A percentile compares a stretch with the other conserved stretches of the same genome.
Conservation (phyloP, 805 yeast genomes). For the Yamadazyma phyllophila region DNA sequence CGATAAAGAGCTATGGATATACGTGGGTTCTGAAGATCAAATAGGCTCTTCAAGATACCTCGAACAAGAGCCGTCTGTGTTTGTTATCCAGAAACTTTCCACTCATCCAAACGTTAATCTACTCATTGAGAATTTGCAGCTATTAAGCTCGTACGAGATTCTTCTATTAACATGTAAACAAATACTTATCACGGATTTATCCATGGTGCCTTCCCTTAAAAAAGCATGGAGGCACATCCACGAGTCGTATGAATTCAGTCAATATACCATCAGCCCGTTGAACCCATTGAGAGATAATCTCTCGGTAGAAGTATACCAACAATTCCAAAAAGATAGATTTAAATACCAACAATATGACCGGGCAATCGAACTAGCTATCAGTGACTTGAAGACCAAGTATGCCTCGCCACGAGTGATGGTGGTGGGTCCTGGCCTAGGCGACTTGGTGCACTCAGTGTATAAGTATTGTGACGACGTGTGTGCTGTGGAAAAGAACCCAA, state of each 20-base stretch:
- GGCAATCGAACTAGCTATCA: conserved; percentile 61
- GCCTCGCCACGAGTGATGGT: conserved; percentile 42
- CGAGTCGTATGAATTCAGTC: conserved; percentile 4
- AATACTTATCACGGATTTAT: neutral
- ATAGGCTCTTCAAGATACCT: no score
- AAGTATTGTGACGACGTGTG: conserved; percentile 13
- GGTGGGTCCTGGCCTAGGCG: conserved; percentile 90
- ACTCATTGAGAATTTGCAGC: conserved; percentile 4
- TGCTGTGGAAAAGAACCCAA: conserved; percentile 66
- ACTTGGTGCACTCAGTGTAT: conserved; percentile 51
- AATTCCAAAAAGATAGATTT: conserved; percentile 66
- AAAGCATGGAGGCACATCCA: neutral
- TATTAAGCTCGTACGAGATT: neutral
- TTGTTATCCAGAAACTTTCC: conserved; percentile 2
- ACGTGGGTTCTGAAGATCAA: neutral
- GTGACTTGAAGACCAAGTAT: conserved; percentile 14
- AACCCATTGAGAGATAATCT: conserved; percentile 66
- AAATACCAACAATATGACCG: conserved; percentile 69
- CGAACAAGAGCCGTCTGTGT: neutral
- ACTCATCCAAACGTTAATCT: conserved; percentile 4
- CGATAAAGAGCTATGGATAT: neutral
- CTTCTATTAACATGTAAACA: conserved; percentile 2
- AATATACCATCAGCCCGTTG: conserved; percentile 51
- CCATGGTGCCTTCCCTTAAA: neutral
- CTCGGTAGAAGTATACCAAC: conserved; percentile 57